Base-by-base conservation (phyloP, 2,329 filamentous ascomycete genomes). In the Calonectria ilicicola region DNA sequence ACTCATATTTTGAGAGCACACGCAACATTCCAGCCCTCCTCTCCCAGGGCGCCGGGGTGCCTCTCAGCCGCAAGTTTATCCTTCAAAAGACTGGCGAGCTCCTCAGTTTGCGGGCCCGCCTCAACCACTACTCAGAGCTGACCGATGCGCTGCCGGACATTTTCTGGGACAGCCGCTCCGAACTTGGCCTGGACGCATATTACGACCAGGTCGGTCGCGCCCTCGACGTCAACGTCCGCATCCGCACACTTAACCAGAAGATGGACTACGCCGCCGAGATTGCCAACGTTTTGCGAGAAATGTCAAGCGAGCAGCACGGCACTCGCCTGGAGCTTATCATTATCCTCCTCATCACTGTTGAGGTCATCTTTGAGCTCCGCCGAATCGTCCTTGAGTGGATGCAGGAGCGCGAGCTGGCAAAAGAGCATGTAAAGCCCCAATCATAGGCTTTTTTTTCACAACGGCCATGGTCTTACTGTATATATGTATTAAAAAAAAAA, bases 231-330 rank as follows among this genome's bases (percentile, higher is more conserved):
- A 94, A 94, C 40, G 94, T 97, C 29, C 91, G 97, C 64, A 98
- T 98, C 85, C 94, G 94, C 79, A 92, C 95, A 21, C 85, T 98
- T 77, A 99, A 99, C 83, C 95, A 98, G 85, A 98, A 98, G 86
- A 97, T 99, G 91, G 96, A 98, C 81, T 98, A 99, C 82, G 97
- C 96, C 1, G 94, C 97, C 80, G 96, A 98, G 83, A 98, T 98
- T 82, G 95, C 97, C 8, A 94, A 89, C 65, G 96, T 98, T 19
- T 85, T 98, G 73, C 89, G 97, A 70, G 95, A 98, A 83, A 92
- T 96, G 81, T 89, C 97, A 68, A 97, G 94, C 81, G 96, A 98
- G 87, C 95, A 95, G 82, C 95, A 98, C 81, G 94, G 95, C 19
- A 91, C 96, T 35, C 89, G 95, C 68, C 88, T 99, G 14, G 97